Evolutionary conservation across 257 asterid species (phyloP), one percentile per base, ranked within the genome.

Genomic region (Jacaranda mimosifolia): DNA sequence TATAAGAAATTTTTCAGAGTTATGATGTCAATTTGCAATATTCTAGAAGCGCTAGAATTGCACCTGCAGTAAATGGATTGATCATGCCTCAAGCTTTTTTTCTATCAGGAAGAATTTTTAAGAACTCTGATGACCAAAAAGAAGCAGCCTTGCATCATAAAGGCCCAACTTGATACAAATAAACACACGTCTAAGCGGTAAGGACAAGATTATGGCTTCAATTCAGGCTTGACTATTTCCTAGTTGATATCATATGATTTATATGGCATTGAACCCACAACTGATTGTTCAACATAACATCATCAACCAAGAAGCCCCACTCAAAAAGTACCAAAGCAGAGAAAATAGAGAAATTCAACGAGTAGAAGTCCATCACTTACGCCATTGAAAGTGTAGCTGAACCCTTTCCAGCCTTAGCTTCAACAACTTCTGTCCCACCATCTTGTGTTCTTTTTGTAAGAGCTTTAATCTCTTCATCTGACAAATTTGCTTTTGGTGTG

Each of bases 371-470:
- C 36, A 77, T 38, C 32, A 88, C 97, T 82, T 86, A 93, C 97
- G 97, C 99, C 99, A 96, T 93, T 32, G 99, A 96, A 64, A 96
- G 97, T 55, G 99, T 96, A 64, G 99, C 98, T 40, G 99, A 93
- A 72, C 97, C 98, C 85, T 93, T 93, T 80, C 98, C 98, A 80
- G 98, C 99, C 89, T 96, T 96, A 11, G 99, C 99, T 84, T 88
- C 95, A 46, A 96, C 99, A 53, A 96, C 99, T 83, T 96, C 99
- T 0, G 98, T 96, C 65, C 98, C 97, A 82, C 98, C 99, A 80
- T 96, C 95, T 88, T 96, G 99, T 38, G 97, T 96, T 83, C 99
- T 84, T 71, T 90, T 88, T 18, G 99, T 90, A 67, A 93, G 94
- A 68, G 97, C 97, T 76, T 53, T 80, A 45, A 96, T 87, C 1